phyloP scores from a whole-genome alignment of 208 protist species.

The Wallacemonas sp. region DNA sequence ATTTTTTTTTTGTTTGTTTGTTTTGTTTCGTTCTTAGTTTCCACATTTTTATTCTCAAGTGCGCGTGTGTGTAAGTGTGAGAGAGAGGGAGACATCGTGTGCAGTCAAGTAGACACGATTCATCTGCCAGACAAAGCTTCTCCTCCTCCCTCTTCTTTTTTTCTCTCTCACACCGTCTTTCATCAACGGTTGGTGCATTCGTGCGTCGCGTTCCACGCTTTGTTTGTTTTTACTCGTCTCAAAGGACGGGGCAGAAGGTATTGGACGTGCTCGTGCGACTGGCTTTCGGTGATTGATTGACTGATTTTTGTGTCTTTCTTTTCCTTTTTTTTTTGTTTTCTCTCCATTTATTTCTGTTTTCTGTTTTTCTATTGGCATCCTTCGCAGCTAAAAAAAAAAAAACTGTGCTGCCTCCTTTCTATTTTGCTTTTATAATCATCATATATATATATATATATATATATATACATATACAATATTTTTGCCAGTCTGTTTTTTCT shows the following conservation, averaged over 20 bases:
- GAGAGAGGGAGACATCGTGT: constrained; percentile 1
- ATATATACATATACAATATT: no score
- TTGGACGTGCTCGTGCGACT: no score
- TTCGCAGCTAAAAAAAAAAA: background rate
- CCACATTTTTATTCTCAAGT: no score
- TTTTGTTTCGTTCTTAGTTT: background rate
- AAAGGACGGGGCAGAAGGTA: no score
- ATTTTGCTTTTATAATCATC: constrained; percentile 10
- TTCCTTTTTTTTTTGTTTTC: constrained; percentile 5
- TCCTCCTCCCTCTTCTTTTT: background rate
- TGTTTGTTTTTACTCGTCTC: no score
- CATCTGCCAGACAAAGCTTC: background rate
- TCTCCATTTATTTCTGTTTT: constrained; percentile 4
- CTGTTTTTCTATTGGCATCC: constrained; percentile 7
- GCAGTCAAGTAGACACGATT: background rate
- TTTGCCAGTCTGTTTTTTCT: background rate
- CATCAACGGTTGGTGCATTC: no score
- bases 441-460: no score
- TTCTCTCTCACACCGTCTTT: no score
- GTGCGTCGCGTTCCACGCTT: no score
- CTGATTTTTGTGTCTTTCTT: background rate
- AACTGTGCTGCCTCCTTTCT: no score
- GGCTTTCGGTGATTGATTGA: no score
- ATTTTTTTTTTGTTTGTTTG: background rate
- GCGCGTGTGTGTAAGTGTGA: background rate